phyloP scores from a whole-genome alignment of 257 asterid species.

The Nicotiana otophora region DNA sequence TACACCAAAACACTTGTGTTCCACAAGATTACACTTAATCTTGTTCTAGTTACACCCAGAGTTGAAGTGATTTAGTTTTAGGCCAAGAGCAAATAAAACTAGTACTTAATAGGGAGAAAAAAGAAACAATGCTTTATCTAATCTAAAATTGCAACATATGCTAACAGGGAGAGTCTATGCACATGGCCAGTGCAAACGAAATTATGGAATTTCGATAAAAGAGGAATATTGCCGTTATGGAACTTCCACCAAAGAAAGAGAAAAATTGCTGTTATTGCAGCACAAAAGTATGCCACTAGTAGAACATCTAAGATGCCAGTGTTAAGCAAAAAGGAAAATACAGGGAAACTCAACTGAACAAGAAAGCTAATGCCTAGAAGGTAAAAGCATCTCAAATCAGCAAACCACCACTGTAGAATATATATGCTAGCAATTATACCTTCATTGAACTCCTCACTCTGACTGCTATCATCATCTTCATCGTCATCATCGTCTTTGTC shows the following conservation, averaged over 20 bases:
- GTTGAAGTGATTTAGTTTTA: background rate
- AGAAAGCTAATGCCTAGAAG: background rate
- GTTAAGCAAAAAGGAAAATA: background rate
- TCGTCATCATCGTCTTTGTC: constrained; percentile 21
- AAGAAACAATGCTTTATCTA: background rate
- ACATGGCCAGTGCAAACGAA: background rate
- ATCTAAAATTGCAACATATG: no score
- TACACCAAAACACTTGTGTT: background rate
- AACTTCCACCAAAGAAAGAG: background rate
- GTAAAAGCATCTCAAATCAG: constrained; percentile 1
- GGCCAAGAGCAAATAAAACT: background rate
- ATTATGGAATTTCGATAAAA: background rate
- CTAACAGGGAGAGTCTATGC: background rate
- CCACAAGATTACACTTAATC: background rate
- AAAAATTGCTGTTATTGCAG: background rate
- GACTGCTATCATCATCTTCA: constrained; percentile 32
- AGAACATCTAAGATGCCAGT: background rate
- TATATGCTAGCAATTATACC: constrained; percentile 38
- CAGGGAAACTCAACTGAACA: background rate
- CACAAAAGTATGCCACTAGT: background rate
- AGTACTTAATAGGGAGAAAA: background rate
- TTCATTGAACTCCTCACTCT: constrained; percentile 61
- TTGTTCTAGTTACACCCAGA: background rate
- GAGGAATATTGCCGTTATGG: background rate
- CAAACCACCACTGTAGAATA: background rate